A percentile compares a stretch with the other conserved stretches of the same genome.
These are phyloP conservation scores for Gracilaria domingensis DNA, from an alignment of 23 red algal species.

Conservation along the genomic window DNA sequence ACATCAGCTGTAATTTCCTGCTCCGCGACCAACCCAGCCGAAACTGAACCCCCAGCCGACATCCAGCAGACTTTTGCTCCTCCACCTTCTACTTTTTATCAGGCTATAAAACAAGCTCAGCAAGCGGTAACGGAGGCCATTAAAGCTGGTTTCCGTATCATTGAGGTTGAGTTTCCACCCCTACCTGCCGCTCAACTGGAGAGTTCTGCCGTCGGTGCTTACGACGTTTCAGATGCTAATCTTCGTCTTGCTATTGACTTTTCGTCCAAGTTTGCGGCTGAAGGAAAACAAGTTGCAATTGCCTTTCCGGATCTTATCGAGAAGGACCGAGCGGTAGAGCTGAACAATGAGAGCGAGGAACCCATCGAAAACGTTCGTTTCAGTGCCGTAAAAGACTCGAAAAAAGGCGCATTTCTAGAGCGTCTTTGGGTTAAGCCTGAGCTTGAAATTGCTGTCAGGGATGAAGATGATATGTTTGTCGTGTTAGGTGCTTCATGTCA, in stretches of 20 bases:
- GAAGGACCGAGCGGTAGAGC: conserved; percentile 84
- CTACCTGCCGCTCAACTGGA: conserved; percentile 75
- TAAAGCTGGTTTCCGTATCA: conserved; percentile 60
- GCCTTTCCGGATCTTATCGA: conserved; percentile 88
- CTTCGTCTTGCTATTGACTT: conserved; percentile 86
- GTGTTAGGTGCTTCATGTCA: conserved; percentile 89
- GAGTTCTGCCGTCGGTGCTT: conserved; percentile 75
- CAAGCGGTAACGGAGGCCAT: conserved; percentile 65
- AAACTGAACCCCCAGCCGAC: not conserved
- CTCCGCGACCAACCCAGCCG: conserved; percentile 12
- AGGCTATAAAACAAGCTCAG: conserved; percentile 82
- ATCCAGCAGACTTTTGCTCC: not conserved
- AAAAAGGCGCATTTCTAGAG: conserved; percentile 59
- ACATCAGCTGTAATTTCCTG: not conserved
- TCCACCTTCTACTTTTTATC: conserved; percentile 88
- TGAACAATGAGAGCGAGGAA: conserved; percentile 69
- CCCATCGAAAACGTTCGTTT: conserved; percentile 66
- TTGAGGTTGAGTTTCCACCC: conserved; percentile 98
- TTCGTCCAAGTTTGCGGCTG: conserved; percentile 57
- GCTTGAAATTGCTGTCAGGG: conserved; percentile 77
- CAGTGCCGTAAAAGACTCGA: conserved; percentile 69
- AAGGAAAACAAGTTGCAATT: conserved; percentile 66
- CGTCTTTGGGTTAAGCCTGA: conserved; percentile 68
- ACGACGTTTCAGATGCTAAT: conserved; percentile 96
- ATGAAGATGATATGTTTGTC: conserved; percentile 93